Evolutionary conservation across 345 rosid genomes (phyloP), one percentile per base, ranked within the genome.

Genomic region (Pugionium cornutum): DNA sequence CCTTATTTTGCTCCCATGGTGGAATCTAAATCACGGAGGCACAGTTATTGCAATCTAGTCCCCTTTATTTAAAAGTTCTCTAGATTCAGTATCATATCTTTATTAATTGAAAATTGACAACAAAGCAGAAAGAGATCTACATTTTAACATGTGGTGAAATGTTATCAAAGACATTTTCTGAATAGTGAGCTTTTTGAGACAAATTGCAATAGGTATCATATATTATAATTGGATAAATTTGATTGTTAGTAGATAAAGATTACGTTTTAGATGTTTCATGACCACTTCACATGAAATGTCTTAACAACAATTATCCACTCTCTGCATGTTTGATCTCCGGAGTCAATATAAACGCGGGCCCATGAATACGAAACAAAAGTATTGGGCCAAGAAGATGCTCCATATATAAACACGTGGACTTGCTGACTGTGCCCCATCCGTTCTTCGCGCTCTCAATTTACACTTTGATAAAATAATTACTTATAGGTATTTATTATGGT

Each of bases 361-460:
- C 59, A 64, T 5, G 29, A 64, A 37, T 5, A 18, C 5, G 58
- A 53, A 60, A 43, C 1, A 35, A 45, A 37, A 68, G 2, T 1
- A 57, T 57, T 70, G 78, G 62, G 62, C 77, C 77, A 69, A 50
- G 11, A 47, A 48, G 45, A n/a, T 42, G 68, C 58, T 56, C 60
- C 61, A 58, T 10, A 40, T 18, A 18, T 18, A 58, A 57, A 62
- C 84, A 78, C 73, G 77, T 76, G 74, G 18, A 63, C 36, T 62
- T 70, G 66, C 70, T 78, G 81, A 79, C 79, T 62, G 50, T 62
- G 67, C 75, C 72, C 80, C 18, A 79, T 80, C 79, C 80, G 77
- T 46, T 81, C 62, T 58, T 57, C 57, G 67, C 74, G 73, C 68
- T 53, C 58, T 62, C 55, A 33, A 18, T 18, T 18, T 18, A 18